These are phyloP conservation scores for Geotrichum restrictum DNA, from an alignment of 1,139 yeast genomes.

Conservation along the genomic window DNA sequence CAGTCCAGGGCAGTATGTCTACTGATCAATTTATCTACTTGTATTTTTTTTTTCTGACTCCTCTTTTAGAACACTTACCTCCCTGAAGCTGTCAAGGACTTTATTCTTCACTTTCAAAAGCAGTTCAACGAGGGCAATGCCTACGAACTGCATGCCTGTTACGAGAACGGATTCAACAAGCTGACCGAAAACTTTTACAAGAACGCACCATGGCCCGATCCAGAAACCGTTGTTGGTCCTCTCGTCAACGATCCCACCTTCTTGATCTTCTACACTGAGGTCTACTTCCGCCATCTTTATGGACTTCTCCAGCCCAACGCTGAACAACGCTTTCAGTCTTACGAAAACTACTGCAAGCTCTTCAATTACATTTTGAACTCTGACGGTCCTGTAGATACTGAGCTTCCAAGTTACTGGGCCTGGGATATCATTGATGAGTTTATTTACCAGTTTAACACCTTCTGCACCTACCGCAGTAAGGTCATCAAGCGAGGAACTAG, in stretches of 20 bases:
- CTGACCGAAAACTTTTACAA: slow-evolving; percentile 47
- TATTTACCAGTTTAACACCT: slow-evolving; percentile 48
- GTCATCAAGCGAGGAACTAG: slow-evolving; percentile 36
- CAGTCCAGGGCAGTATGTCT: slow-evolving; percentile 24
- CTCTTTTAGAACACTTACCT: slow-evolving; percentile 32
- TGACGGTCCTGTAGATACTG: slow-evolving; percentile 44
- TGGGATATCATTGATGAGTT: slow-evolving; percentile 53
- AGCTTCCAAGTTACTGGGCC: slow-evolving; percentile 48
- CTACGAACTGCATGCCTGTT: slow-evolving; percentile 44
- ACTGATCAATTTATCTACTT: neutral
- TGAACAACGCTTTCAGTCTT: slow-evolving; percentile 46
- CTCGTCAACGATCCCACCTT: slow-evolving; percentile 47
- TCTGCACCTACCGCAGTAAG: slow-evolving; percentile 43
- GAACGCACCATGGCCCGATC: slow-evolving; percentile 46
- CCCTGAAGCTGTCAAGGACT: slow-evolving; percentile 47
- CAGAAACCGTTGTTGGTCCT: slow-evolving; percentile 43
- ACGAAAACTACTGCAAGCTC: slow-evolving; percentile 48
- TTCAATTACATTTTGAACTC: slow-evolving; percentile 46
- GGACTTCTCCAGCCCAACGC: slow-evolving; percentile 44
- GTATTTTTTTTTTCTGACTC: too few relatives aligned
- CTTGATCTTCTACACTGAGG: slow-evolving; percentile 46
- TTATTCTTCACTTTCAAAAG: slow-evolving; percentile 45
- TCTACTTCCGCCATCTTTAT: slow-evolving; percentile 48
- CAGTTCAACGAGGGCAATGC: slow-evolving; percentile 44
- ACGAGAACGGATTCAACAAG: slow-evolving; percentile 46